phyloP scores from a whole-genome alignment of 306 rosid genomes.

The Albizia julibrissin region DNA sequence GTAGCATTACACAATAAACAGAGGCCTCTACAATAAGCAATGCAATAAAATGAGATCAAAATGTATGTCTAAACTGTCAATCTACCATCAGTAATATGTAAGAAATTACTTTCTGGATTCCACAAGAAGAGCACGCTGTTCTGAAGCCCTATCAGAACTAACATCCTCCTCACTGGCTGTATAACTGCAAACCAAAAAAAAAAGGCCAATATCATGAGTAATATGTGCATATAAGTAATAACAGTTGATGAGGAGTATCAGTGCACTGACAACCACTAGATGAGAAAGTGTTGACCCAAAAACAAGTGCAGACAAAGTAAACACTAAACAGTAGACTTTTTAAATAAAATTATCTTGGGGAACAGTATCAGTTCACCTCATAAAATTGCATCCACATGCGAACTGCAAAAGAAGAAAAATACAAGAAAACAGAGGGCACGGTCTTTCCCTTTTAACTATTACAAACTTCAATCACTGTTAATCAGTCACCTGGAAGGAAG shows the following conservation, averaged over 20 bases:
- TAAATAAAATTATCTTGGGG: not conserved
- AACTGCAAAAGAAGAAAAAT: constrained; percentile 8
- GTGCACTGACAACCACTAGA: constrained; percentile 3
- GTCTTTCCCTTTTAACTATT: constrained; percentile 2
- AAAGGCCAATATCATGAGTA: not conserved
- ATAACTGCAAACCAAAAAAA: constrained; percentile 43
- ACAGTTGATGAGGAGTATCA: constrained; percentile 17
- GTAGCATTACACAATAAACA: constrained; percentile 16
- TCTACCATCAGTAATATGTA: not conserved
- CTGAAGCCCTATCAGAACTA: constrained; percentile 48
- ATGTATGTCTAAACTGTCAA: not conserved
- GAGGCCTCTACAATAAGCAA: constrained; percentile 23
- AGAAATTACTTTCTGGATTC: constrained; percentile 84
- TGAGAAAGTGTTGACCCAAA: constrained; percentile 27
- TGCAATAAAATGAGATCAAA: constrained; percentile 15
- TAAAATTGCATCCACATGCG: not conserved
- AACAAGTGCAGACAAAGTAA: constrained; percentile 25
- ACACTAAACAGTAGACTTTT: constrained; percentile 10
- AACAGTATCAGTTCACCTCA: constrained; percentile 8
- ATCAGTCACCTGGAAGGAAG: constrained; percentile 70
- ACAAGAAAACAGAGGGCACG: not conserved
- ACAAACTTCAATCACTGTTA: constrained; percentile 27
- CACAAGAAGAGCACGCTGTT: constrained; percentile 74
- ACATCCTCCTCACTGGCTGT: constrained; percentile 50
- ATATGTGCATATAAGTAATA: not conserved